phyloP scores from a whole-genome alignment of 208 protist species.

The Acanthamoeba royreba region DNA sequence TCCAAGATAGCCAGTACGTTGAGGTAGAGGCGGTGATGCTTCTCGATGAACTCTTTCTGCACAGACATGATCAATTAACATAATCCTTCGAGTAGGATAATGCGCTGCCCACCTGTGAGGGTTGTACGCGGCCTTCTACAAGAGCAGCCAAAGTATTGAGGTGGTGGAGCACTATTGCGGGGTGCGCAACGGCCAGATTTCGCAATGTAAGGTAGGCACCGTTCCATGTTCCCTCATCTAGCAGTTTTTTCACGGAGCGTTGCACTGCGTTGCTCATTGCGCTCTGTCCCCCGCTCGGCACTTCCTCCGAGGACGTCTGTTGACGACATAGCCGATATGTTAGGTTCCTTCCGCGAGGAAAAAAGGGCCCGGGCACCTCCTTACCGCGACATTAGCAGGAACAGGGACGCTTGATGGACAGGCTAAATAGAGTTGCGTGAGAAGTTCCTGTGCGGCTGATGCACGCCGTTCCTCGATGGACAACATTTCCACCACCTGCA shows the following conservation, averaged over 20 bases:
- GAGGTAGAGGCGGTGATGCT: background rate
- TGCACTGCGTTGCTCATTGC: background rate
- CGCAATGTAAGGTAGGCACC: background rate
- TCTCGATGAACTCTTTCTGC: slow-evolving; percentile 4
- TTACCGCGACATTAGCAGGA: background rate
- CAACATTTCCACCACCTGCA: background rate
- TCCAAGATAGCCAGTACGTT: background rate
- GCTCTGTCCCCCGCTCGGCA: background rate
- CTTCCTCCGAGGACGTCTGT: background rate
- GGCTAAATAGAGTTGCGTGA: background rate
- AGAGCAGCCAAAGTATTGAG: background rate
- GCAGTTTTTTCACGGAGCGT: background rate
- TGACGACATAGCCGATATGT: too few relatives aligned
- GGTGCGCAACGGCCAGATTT: background rate
- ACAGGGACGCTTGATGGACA: background rate
- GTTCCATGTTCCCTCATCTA: background rate
- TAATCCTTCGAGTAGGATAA: background rate
- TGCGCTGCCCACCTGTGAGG: background rate
- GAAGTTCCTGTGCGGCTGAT: background rate
- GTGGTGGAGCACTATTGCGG: background rate
- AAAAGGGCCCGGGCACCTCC: too few relatives aligned
- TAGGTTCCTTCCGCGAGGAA: too few relatives aligned
- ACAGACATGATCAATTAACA: background rate
- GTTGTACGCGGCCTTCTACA: background rate
- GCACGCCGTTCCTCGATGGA: background rate